phyloP scores from a whole-genome alignment of 2,329 filamentous ascomycete genomes.

The Verticillium zaregamsianum region DNA sequence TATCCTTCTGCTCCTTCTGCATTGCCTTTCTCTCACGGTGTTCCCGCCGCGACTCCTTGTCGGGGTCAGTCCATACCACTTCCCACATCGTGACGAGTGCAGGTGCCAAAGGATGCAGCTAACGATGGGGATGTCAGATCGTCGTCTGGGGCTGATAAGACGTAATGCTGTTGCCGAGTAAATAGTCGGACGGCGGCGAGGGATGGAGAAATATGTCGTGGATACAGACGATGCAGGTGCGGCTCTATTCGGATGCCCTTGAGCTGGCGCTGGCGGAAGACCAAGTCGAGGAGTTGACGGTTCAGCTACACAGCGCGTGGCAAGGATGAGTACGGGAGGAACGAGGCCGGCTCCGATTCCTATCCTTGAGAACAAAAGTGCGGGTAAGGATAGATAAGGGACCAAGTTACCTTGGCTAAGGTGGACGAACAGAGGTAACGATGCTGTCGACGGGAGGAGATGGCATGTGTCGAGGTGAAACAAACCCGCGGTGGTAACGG shows the following conservation, averaged over 20 bases:
- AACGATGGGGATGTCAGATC: background rate
- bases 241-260: background rate
- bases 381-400: background rate
- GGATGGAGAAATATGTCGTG: background rate
- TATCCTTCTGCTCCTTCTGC: conserved; percentile 27
- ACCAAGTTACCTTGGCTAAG: background rate
- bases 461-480: conserved; percentile 1
- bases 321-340: background rate
- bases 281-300: background rate
- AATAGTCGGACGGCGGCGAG: background rate
- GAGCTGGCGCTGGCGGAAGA: background rate
- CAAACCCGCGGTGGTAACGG: conserved; percentile 1
- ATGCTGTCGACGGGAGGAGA: background rate
- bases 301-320: background rate
- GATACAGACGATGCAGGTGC: background rate
- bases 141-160: background rate
- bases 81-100: conserved; percentile 45
- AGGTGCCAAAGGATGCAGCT: background rate
- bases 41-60: conserved; percentile 49
- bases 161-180: background rate
- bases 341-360: background rate
- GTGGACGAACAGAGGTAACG: background rate
- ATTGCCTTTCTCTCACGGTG: conserved; percentile 44
- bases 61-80: conserved; percentile 54
- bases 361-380: background rate